Conservation (phyloP, 768 basidiomycete species). For the Pisolithus tinctorius region DNA sequence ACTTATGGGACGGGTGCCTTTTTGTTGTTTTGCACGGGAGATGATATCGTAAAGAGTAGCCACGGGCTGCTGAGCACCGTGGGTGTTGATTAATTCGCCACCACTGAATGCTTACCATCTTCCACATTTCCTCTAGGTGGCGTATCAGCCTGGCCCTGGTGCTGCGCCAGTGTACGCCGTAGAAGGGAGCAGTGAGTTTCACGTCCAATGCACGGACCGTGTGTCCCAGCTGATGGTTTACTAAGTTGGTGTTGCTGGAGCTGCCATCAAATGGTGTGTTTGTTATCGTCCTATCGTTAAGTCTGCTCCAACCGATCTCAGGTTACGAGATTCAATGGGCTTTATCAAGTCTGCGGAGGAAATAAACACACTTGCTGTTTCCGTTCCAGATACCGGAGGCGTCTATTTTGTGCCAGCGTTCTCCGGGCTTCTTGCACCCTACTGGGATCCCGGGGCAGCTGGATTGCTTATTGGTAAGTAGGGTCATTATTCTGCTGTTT, state of each 20-base stretch:
- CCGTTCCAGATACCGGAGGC: conserved; percentile 75
- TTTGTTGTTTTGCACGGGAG: conserved; percentile 90
- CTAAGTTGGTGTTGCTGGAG: conserved; percentile 87
- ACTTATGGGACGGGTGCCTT: conserved; percentile 98
- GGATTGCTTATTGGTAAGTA: conserved; percentile 73
- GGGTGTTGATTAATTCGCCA: conserved; percentile 10
- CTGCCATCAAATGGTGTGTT: conserved; percentile 81
- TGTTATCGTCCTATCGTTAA: neutral
- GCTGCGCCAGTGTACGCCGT: conserved; percentile 85
- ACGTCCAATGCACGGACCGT: neutral
- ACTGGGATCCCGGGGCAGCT: conserved; percentile 93
- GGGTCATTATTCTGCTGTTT: conserved; percentile 3
- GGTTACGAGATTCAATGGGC: conserved; percentile 85
- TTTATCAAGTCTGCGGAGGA: conserved; percentile 77
- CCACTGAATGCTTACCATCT: neutral
- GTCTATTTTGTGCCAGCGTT: conserved; percentile 97
- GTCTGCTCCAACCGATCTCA: conserved; percentile 14
- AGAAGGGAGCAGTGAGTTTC: conserved; percentile 83
- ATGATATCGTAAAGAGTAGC: conserved; percentile 69
- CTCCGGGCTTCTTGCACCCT: conserved; percentile 91
- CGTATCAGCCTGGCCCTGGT: conserved; percentile 78
- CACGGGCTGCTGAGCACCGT: conserved; percentile 91
- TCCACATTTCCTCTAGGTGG: conserved; percentile 46
- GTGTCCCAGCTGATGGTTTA: neutral
- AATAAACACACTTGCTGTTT: conserved; percentile 77